Percentiles rank a stretch among this genome's conserved stretches.
phyloP scores from a whole-genome alignment of 2,329 filamentous ascomycete genomes.

The Dothistroma septosporum region DNA sequence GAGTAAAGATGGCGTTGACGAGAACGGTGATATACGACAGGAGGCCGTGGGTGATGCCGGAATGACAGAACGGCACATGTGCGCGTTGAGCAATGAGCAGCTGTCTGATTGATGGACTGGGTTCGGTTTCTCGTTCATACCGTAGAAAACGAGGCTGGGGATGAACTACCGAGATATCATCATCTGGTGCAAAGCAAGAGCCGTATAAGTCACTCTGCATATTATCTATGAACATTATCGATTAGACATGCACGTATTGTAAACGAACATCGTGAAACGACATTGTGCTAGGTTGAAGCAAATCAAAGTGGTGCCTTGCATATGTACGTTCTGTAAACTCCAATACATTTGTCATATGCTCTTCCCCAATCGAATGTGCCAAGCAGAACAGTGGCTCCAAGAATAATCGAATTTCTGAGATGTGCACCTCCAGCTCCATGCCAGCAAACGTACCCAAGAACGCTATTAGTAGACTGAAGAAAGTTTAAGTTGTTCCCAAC shows the following conservation, averaged over 20 bases:
- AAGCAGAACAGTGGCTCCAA: not conserved
- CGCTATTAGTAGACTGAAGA: not conserved
- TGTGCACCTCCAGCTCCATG: slow-evolving; percentile 12
- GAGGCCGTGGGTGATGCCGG: slow-evolving; percentile 17
- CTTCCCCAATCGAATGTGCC: not conserved
- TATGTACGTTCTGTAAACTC: not conserved
- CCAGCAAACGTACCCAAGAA: slow-evolving; percentile 2
- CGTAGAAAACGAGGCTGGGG: not conserved
- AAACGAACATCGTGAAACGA: too few relatives aligned
- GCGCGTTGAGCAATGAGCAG: not conserved
- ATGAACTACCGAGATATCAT: not conserved
- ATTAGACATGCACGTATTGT: too few relatives aligned
- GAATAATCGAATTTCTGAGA: not conserved
- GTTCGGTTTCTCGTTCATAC: not conserved
- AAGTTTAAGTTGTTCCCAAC: not conserved
- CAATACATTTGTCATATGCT: not conserved
- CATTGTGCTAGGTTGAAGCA: not conserved
- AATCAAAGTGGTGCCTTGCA: not conserved
- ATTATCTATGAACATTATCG: too few relatives aligned
- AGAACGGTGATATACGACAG: slow-evolving; percentile 18
- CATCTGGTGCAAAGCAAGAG: not conserved
- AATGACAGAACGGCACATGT: slow-evolving; percentile 2
- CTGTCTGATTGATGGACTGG: not conserved
- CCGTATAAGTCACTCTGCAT: too few relatives aligned
- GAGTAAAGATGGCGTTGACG: not conserved